phyloP scores from a whole-genome alignment of 441 rosid species.

The Gossypium aridum region DNA sequence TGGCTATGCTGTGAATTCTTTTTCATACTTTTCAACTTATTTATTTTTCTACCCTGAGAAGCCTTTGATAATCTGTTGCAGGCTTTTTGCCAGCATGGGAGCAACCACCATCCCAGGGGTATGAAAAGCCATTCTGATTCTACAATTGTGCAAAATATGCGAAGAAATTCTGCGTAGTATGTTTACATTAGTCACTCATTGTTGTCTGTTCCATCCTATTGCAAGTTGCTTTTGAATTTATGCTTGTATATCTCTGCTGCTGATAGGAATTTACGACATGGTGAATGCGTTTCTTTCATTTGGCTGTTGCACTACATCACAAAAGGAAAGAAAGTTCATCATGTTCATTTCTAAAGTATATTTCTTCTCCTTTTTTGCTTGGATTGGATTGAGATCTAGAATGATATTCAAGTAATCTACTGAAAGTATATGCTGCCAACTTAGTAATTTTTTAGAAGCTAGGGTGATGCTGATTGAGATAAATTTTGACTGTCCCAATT shows the following conservation, averaged over 20 bases:
- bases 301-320: constrained; percentile 8
- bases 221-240: background rate
- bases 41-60: background rate
- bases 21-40: background rate
- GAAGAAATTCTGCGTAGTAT: constrained; percentile 8
- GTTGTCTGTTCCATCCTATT: background rate
- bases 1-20: background rate
- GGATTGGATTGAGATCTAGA: background rate
- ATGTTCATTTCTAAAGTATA: background rate
- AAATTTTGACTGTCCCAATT: background rate
- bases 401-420: background rate
- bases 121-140: constrained; percentile 79
- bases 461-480: background rate
- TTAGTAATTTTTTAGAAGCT: background rate
- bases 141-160: constrained; percentile 2
- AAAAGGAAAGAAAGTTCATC: constrained; percentile 7
- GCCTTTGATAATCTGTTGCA: constrained; percentile 21
- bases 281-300: constrained; percentile 9
- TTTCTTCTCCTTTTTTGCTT: background rate
- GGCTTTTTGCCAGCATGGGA: constrained; percentile 90
- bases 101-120: constrained; percentile 64
- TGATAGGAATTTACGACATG: constrained; percentile 4
- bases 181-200: background rate
- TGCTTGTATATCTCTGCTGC: constrained; percentile 8
- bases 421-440: background rate